Evolutionary conservation across 805 yeast genomes (phyloP).

Genomic region (Lipomyces lipofer): DNA sequence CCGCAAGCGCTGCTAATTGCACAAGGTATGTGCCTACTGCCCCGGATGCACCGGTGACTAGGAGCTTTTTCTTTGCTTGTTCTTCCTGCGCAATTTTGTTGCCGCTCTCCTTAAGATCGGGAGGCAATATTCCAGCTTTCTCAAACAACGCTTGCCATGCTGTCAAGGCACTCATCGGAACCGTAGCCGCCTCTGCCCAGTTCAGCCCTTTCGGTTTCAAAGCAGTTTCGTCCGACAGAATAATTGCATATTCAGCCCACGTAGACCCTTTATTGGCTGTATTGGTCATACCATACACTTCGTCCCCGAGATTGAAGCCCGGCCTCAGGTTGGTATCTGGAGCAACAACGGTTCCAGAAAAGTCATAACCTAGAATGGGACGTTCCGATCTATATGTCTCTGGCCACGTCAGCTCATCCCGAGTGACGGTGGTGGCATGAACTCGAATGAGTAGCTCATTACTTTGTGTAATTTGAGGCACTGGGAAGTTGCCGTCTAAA

Average conservation of each 20-base stretch:
- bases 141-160: neutral
- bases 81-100: neutral
- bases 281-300: neutral
- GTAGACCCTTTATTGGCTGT: neutral
- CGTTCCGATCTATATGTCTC: neutral
- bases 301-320: neutral
- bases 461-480: neutral
- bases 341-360: neutral
- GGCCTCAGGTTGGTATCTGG: neutral
- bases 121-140: neutral
- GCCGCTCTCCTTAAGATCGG: neutral
- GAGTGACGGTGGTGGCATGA: neutral
- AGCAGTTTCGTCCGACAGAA: neutral
- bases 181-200: neutral
- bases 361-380: neutral
- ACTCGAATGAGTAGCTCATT: neutral
- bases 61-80: neutral
- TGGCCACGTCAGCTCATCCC: neutral
- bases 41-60: neutral
- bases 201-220: neutral
- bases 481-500: neutral
- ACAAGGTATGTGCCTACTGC: neutral
- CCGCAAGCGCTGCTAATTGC: neutral
- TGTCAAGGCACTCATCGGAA: conserved; percentile 3
- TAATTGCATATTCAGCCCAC: neutral